These are phyloP conservation scores for Magnolia kwangsiensis DNA, from an alignment of 164 flowering plant species.

Conservation along the genomic window DNA sequence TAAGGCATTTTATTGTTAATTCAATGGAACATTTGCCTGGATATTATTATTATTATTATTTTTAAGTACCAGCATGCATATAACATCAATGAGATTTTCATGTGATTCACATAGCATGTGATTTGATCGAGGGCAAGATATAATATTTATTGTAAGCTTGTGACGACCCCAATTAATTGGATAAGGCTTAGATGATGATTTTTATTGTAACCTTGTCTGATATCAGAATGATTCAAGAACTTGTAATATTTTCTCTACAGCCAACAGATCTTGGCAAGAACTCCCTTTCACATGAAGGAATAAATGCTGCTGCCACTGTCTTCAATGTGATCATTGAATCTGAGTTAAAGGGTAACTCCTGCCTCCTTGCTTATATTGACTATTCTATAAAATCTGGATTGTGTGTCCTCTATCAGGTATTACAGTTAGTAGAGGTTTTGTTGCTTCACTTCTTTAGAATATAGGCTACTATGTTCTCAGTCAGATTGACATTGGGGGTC, in stretches of 20 bases:
- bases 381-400: background rate
- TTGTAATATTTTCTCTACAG: slow-evolving; percentile 30
- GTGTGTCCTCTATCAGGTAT: background rate
- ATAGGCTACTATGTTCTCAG: background rate
- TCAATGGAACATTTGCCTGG: background rate
- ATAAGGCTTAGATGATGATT: too few relatives aligned
- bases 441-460: background rate
- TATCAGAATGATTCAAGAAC: background rate
- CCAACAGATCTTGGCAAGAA: slow-evolving; percentile 37
- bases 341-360: slow-evolving; percentile 68
- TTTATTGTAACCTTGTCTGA: background rate
- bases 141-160: background rate
- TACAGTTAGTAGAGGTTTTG: background rate
- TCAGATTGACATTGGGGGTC: background rate
- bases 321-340: slow-evolving; percentile 72
- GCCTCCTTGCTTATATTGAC: background rate
- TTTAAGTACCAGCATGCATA: background rate
- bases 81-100: background rate
- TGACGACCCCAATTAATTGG: background rate
- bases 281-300: slow-evolving; percentile 65
- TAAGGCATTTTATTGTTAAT: background rate
- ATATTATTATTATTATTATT: too few relatives aligned
- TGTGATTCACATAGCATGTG: background rate
- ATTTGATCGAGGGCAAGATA: too few relatives aligned
- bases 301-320: slow-evolving; percentile 56